These are phyloP conservation scores for Pyricularia pennisetigena DNA, from an alignment of 2,329 filamentous ascomycete genomes.

Conservation along the genomic window DNA sequence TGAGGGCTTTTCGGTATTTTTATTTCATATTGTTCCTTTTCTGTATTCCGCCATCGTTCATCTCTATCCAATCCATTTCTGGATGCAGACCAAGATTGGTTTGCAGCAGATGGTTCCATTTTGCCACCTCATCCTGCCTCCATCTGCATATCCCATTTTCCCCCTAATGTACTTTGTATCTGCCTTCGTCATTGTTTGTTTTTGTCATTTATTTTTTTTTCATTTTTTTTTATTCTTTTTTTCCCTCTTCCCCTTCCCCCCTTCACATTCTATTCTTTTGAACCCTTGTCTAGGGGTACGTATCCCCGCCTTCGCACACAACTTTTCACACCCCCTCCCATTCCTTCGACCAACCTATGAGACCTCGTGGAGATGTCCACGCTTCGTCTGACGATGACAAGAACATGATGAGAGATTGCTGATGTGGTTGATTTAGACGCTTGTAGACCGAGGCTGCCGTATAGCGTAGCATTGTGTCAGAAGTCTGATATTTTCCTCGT, in stretches of 20 bases:
- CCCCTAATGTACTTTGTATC: slow-evolving; percentile 2
- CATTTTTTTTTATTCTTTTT: not conserved
- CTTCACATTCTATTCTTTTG: slow-evolving; percentile 2
- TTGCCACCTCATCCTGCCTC: slow-evolving; percentile 34
- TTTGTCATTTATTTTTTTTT: slow-evolving; percentile 4
- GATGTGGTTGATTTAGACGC: not conserved
- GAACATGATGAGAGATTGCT: not conserved
- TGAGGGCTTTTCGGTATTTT: not conserved
- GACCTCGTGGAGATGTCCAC: slow-evolving; percentile 5
- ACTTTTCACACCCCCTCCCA: slow-evolving; percentile 5
- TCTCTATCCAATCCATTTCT: slow-evolving; percentile 5
- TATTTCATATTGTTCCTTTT: not conserved
- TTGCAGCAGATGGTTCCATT: slow-evolving; percentile 29
- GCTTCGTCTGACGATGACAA: not conserved
- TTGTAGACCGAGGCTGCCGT: not conserved
- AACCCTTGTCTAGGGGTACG: not conserved
- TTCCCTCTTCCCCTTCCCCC: not conserved
- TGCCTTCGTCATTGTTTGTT: not conserved
- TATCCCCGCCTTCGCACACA: slow-evolving; percentile 2
- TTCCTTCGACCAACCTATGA: slow-evolving; percentile 4
- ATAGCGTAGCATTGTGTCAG: not conserved
- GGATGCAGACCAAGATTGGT: slow-evolving; percentile 23
- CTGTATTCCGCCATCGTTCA: slow-evolving; percentile 9
- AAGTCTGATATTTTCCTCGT: not conserved
- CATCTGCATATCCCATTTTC: slow-evolving; percentile 25